Evolutionary conservation across 1,284 basidiomycete species (phyloP).

Genomic region (Rhodotorula mucilaginosa): DNA sequence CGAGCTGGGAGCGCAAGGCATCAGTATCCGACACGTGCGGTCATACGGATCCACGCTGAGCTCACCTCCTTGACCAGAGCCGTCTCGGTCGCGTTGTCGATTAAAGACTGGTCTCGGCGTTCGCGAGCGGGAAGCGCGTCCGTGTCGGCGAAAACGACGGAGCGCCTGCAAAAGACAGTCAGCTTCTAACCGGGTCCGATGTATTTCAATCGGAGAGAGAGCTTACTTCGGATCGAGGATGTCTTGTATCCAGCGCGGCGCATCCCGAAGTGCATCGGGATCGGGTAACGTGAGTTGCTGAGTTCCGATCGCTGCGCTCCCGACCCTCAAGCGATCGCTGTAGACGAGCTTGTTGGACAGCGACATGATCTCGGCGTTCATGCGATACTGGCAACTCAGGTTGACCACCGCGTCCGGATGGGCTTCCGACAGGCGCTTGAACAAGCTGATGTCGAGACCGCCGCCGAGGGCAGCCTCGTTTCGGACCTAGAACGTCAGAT

Average conservation of each 20-base stretch:
- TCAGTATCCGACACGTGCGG: conserved; percentile 20
- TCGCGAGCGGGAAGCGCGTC: conserved; percentile 73
- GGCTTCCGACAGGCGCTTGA: conserved; percentile 78
- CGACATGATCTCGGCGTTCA: conserved; percentile 95
- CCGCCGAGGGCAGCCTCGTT: conserved; percentile 74
- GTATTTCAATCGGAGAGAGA: background rate
- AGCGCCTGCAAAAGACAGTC: conserved; percentile 57
- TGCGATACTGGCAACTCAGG: conserved; percentile 85
- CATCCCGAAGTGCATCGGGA: conserved; percentile 18
- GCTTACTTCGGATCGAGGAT: conserved; percentile 65
- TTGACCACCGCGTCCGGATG: conserved; percentile 81
- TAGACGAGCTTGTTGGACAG: conserved; percentile 91
- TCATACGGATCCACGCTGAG: no score
- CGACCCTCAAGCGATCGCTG: conserved; percentile 71
- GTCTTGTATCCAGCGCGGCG: conserved; percentile 63
- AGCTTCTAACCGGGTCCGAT: background rate
- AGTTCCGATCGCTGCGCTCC: conserved; percentile 66
- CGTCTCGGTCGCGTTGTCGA: conserved; percentile 84
- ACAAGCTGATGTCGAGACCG: conserved; percentile 85
- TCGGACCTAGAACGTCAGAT: conserved; percentile 61
- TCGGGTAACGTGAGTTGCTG: conserved; percentile 61
- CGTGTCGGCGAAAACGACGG: conserved; percentile 90
- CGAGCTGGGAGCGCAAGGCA: conserved; percentile 61
- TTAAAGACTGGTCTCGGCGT: conserved; percentile 76
- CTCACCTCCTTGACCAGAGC: conserved; percentile 52